phyloP scores from a whole-genome alignment of 306 rosid genomes.

The Pachyrhizus erosus region DNA sequence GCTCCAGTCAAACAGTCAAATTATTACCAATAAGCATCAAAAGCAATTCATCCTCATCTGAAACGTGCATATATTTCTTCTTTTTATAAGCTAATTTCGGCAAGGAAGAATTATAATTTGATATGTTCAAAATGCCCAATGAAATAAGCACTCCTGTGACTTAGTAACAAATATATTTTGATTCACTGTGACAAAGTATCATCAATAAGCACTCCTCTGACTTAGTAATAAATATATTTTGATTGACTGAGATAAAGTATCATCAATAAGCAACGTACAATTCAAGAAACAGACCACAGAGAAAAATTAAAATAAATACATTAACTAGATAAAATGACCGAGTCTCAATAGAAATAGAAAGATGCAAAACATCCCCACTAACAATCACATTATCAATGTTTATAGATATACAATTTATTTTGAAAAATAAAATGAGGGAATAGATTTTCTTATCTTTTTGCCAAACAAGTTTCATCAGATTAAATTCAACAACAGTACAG shows the following conservation, averaged over 20 bases:
- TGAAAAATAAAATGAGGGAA: conserved; percentile 4
- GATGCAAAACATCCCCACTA: not conserved
- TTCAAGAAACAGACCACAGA: conserved; percentile 30
- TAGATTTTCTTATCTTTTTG: conserved; percentile 6
- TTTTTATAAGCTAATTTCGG: not conserved
- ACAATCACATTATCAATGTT: conserved; percentile 7
- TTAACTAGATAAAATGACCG: not conserved
- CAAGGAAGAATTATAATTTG: conserved; percentile 9
- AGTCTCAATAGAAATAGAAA: conserved; percentile 9
- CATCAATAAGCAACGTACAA: conserved; percentile 15
- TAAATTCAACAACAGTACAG: conserved; percentile 21
- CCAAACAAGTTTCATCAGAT: conserved; percentile 20
- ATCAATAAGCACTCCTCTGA: not conserved
- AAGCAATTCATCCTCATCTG: conserved; percentile 20
- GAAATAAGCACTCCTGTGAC: not conserved
- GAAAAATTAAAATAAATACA: conserved; percentile 12
- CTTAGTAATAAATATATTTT: conserved; percentile 5
- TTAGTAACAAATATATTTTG: conserved; percentile 5
- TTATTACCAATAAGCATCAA: conserved; percentile 21
- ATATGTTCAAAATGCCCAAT: not conserved
- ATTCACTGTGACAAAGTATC: conserved; percentile 15
- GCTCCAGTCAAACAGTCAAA: conserved; percentile 7
- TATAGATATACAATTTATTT: not conserved
- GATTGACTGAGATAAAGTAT: conserved; percentile 14
- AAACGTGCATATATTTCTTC: not conserved